These are phyloP conservation scores for Neonectria coccinea DNA, from an alignment of 2,329 filamentous ascomycete genomes.

Conservation along the genomic window DNA sequence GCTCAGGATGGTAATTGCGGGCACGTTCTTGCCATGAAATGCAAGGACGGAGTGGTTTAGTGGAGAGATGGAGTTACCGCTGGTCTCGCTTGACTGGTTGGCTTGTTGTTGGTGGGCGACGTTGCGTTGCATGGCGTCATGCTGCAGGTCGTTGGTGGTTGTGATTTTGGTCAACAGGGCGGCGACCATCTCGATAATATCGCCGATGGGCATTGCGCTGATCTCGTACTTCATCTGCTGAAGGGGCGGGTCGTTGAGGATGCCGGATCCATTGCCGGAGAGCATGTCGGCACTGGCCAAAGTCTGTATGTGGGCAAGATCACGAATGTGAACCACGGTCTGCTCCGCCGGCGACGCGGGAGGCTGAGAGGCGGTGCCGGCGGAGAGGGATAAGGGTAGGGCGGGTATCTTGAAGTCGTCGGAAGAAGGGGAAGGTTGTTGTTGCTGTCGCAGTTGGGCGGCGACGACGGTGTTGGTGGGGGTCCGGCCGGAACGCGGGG, in stretches of 20 bases:
- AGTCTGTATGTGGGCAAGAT: conserved; percentile 90
- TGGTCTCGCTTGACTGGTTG: conserved; percentile 57
- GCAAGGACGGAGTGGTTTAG: conserved; percentile 80
- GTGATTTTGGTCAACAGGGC: conserved; percentile 97
- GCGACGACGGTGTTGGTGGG: conserved; percentile 30
- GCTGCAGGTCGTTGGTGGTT: conserved; percentile 93
- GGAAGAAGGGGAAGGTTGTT: conserved; percentile 51
- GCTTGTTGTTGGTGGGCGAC: conserved; percentile 69
- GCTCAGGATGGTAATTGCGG: conserved; percentile 95
- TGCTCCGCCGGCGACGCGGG: conserved; percentile 51
- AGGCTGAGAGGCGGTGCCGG: conserved; percentile 42
- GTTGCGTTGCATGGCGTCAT: conserved; percentile 87
- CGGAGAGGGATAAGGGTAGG: conserved; percentile 50
- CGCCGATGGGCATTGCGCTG: conserved; percentile 94
- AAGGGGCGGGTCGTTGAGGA: conserved; percentile 62
- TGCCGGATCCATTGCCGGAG: conserved; percentile 61
- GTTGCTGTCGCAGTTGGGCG: conserved; percentile 16
- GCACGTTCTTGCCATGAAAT: conserved; percentile 98
- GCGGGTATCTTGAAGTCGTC: conserved; percentile 54
- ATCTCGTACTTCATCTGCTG: conserved; percentile 86
- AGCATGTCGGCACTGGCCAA: conserved; percentile 84
- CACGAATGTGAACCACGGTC: conserved; percentile 80
- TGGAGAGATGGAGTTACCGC: conserved; percentile 68
- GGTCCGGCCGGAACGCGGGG: conserved; percentile 37
- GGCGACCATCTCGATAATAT: conserved; percentile 99